Base-by-base conservation (phyloP, 257 asterid genomes). In the Petunia axillaris region DNA sequence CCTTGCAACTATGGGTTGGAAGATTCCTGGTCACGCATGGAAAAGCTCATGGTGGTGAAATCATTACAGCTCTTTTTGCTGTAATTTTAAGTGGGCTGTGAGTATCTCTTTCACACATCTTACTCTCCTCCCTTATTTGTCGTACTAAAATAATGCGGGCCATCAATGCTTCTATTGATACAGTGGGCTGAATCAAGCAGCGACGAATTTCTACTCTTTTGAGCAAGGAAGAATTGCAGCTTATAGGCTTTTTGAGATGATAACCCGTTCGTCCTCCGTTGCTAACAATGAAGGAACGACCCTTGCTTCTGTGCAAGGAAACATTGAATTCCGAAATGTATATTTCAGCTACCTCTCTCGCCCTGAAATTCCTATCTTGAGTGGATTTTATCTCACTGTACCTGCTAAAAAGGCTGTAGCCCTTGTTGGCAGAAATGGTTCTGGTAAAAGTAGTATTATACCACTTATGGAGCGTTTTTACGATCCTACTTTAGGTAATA, bases 171-270 rank as follows among this genome's bases (percentile, higher is more conserved):
- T 70, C 11, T 11, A 48, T 71, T 87, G 81, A 84, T 38, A 79
- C 79, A 96, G 99, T 81, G 99, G 99, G 82, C 88, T 96, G 89
- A 96, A 96, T 87, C 99, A 96, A 91, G 99, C 99, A 62, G 99
- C 99, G 35, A 96, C 99, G 82, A 96, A 96, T 85, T 96, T 96
- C 84, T 96, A 96, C 85, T 96, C 99, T 38, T 96, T 93, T 86
- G 98, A 96, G 67, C 98, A 96, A 91, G 99, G 99, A 82, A 92
- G 99, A 86, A 94, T 94, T 78, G 99, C 99, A 84, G 99, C 99
- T 57, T 96, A 94, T 87, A 92, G 98, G 86, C 92, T 96, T 75
- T 96, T 86, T 82, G 98, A 96, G 96, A 94, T 94, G 98, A 96
- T 94, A 81, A 92, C 90, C 81, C 95, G 98, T 78, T 94, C 98